A percentile compares a stretch with the other conserved stretches of the same genome.
phyloP scores from a whole-genome alignment of 257 asterid genomes.

The Plantago ovata region DNA sequence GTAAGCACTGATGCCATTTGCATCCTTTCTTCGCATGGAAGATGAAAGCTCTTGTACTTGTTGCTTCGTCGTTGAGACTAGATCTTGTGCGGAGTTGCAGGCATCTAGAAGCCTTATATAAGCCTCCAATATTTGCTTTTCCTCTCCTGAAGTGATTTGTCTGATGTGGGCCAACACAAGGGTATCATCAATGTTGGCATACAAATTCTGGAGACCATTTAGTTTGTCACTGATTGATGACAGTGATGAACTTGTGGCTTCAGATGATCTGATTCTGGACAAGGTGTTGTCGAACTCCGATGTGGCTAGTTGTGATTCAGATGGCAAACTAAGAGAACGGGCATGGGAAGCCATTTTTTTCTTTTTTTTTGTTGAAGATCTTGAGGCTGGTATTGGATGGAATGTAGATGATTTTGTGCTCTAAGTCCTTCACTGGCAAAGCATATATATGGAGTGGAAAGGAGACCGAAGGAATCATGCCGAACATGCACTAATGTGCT shows the following conservation, averaged over 20 bases:
- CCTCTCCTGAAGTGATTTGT: conserved; percentile 3
- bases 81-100: conserved; percentile 16
- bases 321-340: conserved; percentile 15
- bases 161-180: conserved; percentile 10
- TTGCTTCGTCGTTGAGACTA: conserved; percentile 18
- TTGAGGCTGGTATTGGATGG: neutral
- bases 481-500: neutral
- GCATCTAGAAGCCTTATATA: conserved; percentile 23
- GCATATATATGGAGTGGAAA: neutral
- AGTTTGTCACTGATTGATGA: conserved; percentile 22
- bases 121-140: conserved; percentile 12
- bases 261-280: conserved; percentile 12
- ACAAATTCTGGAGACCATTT: conserved; percentile 15
- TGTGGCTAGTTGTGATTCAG: conserved; percentile 21
- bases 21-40: conserved; percentile 19
- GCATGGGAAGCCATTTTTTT: conserved; percentile 20
- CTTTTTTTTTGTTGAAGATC: neutral
- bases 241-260: conserved; percentile 16
- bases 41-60: conserved; percentile 22
- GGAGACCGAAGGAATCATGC: neutral
- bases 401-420: neutral
- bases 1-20: conserved; percentile 13
- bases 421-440: neutral
- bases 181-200: conserved; percentile 9
- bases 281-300: conserved; percentile 17